Base-by-base conservation (phyloP, 2,329 filamentous ascomycete genomes). In the Trichoderma sp. region DNA sequence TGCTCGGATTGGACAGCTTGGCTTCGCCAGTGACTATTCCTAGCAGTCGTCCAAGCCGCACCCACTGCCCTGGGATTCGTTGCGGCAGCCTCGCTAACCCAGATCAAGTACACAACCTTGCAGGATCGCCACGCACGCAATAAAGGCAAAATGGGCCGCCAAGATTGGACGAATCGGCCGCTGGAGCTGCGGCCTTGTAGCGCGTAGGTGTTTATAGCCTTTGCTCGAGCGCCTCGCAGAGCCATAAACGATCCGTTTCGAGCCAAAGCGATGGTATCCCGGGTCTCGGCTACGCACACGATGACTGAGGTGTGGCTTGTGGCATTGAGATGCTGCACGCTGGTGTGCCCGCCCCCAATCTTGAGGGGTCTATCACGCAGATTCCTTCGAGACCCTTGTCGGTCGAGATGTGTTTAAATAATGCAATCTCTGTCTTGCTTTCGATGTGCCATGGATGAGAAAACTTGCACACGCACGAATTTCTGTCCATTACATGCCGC, bases 61-160 rank as follows among this genome's bases (percentile, higher is more conserved):
- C 56, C 63, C 63, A 26, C 28, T 58, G 49, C 60, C 28, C 43
- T 46, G 37, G 28, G 63, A 54, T 66, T 51, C 39, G 54, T 66
- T 58, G 54, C 63, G 39, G 52, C 39, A 66, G 63, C 63, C 63
- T 66, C 43, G 54, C 63, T 66, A 66, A 51, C 16, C 63, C 63
- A 26, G 63, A 66, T 66, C 28, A 66, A 66, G 52, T 39, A 56
- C 39, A 52, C 61, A 65, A 65, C 61, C 61, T 65, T 56, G 52
- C 52, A 65, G 61, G 61, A 65, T 66, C 52, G 63, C 52, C 54
- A 66, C 52, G 37, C 28, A 49, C 39, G 54, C 52, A 66, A 66
- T 37, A 66, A 66, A 66, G 63, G 63, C 54, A 66, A 66, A 66
- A 66, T 66, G 63, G 63, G 63, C 63, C 63, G 63, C 63, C 63